These are phyloP conservation scores for Suhomyces panamericanus DNA, from an alignment of 1,139 yeast species.

Conservation along the genomic window DNA sequence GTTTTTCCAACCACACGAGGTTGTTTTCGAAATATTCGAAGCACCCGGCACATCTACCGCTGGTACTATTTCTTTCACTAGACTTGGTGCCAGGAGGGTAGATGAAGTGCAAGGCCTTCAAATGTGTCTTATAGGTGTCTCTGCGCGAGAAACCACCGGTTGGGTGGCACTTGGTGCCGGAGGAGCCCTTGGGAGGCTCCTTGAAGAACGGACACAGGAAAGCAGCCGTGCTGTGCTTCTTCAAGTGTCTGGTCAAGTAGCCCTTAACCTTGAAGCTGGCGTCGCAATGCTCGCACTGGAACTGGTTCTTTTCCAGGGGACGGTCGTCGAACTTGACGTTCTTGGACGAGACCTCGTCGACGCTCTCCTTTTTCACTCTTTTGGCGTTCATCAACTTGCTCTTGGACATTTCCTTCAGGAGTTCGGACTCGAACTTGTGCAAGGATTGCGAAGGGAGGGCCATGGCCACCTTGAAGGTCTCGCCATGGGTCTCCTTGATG, in stretches of 20 bases:
- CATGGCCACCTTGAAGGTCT: conserved; percentile 1
- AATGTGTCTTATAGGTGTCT: conserved; percentile 59
- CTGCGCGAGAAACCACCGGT: conserved; percentile 60
- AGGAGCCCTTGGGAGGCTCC: conserved; percentile 26
- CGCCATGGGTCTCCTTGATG: background rate
- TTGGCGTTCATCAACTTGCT: conserved; percentile 5
- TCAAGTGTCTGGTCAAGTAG: conserved; percentile 55
- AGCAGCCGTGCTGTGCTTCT: conserved; percentile 54
- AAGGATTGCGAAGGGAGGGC: conserved; percentile 1
- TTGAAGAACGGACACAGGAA: conserved; percentile 56
- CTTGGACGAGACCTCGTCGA: background rate
- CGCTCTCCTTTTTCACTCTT: conserved; percentile 4
- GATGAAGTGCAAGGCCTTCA: conserved; percentile 57
- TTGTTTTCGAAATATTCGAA: conserved; percentile 50
- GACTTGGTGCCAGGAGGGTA: conserved; percentile 61
- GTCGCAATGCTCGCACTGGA: conserved; percentile 46
- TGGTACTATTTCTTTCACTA: conserved; percentile 40
- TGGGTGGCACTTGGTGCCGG: conserved; percentile 55
- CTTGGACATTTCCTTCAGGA: conserved; percentile 8
- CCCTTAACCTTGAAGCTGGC: conserved; percentile 56
- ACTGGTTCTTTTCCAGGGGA: conserved; percentile 12
- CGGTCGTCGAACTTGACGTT: background rate
- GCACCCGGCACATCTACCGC: conserved; percentile 61
- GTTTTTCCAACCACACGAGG: conserved; percentile 50
- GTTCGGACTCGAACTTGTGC: conserved; percentile 1